Conservation (phyloP, 768 basidiomycete genomes). For the Lactifluus subvellereus region DNA sequence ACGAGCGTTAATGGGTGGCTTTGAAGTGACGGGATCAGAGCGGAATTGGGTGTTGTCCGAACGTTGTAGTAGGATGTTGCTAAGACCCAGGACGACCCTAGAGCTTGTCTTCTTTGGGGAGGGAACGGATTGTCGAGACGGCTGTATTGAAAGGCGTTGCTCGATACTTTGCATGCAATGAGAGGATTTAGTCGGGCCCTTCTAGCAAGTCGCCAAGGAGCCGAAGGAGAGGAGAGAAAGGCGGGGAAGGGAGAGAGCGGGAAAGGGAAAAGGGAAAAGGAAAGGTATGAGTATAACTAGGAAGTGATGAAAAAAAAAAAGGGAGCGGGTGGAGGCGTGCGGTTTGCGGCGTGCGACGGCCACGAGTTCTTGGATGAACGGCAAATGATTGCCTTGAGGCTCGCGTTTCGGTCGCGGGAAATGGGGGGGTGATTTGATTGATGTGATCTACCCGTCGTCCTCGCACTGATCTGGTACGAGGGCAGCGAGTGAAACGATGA, state of each 20-base stretch:
- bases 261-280: conserved; percentile 25
- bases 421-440: conserved; percentile 3
- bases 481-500: too few species aligned
- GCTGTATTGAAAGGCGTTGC: conserved; percentile 30
- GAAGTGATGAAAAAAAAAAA: conserved; percentile 26
- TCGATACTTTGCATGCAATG: conserved; percentile 43
- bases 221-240: conserved; percentile 27
- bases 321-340: conserved; percentile 29
- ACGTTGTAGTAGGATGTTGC: conserved; percentile 33
- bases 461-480: neutral
- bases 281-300: conserved; percentile 19
- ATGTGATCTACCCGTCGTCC: neutral
- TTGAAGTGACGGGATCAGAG: conserved; percentile 28
- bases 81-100: conserved; percentile 44
- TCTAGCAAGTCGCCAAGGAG: conserved; percentile 25
- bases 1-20: conserved; percentile 33
- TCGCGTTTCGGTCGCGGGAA: conserved; percentile 24
- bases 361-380: conserved; percentile 34
- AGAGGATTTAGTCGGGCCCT: conserved; percentile 26
- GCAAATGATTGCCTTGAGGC: conserved; percentile 18
- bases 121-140: conserved; percentile 27
- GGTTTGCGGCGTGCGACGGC: conserved; percentile 33
- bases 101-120: conserved; percentile 37
- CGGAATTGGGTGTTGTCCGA: conserved; percentile 25
- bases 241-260: conserved; percentile 26